Conservation (phyloP, 2,329 filamentous ascomycete species). For the Helicocarpus griseus region DNA sequence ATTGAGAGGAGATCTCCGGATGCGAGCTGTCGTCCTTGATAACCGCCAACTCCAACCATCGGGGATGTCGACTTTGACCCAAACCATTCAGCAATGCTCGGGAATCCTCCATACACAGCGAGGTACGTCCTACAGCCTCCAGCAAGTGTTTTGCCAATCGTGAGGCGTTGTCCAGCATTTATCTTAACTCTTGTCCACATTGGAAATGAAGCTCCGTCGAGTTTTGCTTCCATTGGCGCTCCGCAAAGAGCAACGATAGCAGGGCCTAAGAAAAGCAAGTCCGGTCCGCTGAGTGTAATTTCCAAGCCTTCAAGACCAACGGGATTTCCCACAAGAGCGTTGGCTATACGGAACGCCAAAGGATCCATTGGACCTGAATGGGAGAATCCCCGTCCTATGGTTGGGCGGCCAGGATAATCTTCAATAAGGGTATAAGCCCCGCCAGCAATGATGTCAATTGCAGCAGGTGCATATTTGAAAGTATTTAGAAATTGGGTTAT, state of each 20-base stretch:
- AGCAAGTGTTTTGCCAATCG: conserved; percentile 44
- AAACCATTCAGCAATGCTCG: conserved; percentile 47
- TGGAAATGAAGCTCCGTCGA: conserved; percentile 41
- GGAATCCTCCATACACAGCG: conserved; percentile 47
- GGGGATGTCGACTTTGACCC: conserved; percentile 52
- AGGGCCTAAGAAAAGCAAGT: conserved; percentile 45
- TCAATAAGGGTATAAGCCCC: conserved; percentile 51
- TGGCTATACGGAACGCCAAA: conserved; percentile 49
- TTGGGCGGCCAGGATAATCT: conserved; percentile 49
- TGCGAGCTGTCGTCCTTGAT: conserved; percentile 48
- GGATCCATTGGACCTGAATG: conserved; percentile 54
- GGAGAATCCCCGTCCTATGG: conserved; percentile 48
- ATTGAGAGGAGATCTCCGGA: conserved; percentile 46
- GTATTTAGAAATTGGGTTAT: conserved; percentile 47
- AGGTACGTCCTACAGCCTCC: conserved; percentile 50
- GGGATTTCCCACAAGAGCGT: conserved; percentile 50
- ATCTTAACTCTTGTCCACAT: conserved; percentile 49
- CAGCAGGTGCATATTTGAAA: conserved; percentile 42
- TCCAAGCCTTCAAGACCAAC: conserved; percentile 46
- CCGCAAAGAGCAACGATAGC: conserved; percentile 51
- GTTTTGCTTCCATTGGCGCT: conserved; percentile 41
- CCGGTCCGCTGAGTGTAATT: conserved; percentile 51
- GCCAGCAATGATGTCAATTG: conserved; percentile 47
- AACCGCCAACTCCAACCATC: conserved; percentile 48
- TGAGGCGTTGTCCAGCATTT: conserved; percentile 42